Evolutionary conservation across 1,284 basidiomycete genomes (phyloP).

Genomic region (Tetrapyrgos nigripes): DNA sequence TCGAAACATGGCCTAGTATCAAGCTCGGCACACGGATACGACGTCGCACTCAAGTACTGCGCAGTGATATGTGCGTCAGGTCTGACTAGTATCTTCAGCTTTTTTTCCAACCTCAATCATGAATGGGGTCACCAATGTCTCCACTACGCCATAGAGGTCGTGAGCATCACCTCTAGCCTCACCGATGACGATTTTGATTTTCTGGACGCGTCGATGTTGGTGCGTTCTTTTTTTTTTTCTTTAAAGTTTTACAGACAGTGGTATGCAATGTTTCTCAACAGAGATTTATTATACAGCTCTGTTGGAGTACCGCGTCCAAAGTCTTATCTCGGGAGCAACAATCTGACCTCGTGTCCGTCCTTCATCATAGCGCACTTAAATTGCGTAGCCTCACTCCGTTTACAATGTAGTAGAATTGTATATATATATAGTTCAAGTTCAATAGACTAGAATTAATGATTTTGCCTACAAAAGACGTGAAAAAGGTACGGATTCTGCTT

Average conservation of each 20-base stretch:
- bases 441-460: too few species aligned
- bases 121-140: neutral
- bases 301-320: neutral
- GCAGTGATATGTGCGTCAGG: neutral
- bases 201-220: neutral
- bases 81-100: neutral
- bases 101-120: neutral
- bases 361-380: neutral
- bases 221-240: neutral
- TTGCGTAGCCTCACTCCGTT: neutral
- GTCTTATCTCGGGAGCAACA: neutral
- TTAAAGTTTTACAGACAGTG: too few species aligned
- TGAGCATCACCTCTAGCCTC: neutral
- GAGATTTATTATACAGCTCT: neutral
- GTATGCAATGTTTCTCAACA: neutral
- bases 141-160: neutral
- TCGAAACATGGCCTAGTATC: neutral
- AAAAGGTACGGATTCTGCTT: too few species aligned
- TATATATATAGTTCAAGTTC: too few species aligned
- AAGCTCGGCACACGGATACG: neutral
- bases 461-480: too few species aligned
- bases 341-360: neutral
- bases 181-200: neutral
- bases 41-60: neutral
- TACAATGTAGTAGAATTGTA: too few species aligned